Conservation (phyloP, 2,329 filamentous ascomycete species). For the Pyricularia pennisetigena region DNA sequence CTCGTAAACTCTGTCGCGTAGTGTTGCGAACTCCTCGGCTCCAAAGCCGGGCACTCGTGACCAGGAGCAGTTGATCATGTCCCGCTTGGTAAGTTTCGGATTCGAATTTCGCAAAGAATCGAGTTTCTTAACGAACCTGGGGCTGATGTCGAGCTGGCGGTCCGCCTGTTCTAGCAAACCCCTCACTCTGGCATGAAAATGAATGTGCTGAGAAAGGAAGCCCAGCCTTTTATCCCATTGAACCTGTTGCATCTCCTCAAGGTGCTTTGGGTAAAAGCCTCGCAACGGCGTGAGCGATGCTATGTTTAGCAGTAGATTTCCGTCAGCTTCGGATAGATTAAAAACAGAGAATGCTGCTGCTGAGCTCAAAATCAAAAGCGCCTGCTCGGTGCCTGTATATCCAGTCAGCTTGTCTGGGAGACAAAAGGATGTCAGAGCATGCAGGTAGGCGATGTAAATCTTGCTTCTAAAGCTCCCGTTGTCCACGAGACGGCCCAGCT, state of each 20-base stretch:
- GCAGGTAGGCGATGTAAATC: conserved; percentile 39
- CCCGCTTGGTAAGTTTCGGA: neutral
- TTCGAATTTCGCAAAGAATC: neutral
- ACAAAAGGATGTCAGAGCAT: conserved; percentile 42
- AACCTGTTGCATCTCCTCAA: neutral
- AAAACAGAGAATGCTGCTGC: conserved; percentile 26
- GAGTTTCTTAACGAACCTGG: neutral
- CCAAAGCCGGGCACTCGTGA: neutral
- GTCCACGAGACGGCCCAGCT: conserved; percentile 38
- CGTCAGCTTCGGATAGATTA: conserved; percentile 20
- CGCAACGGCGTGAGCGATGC: conserved; percentile 17
- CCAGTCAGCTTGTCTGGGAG: conserved; percentile 37
- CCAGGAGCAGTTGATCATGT: neutral
- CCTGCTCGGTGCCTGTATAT: conserved; percentile 44
- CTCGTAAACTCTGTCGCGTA: neutral
- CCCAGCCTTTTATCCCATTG: neutral
- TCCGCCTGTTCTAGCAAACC: neutral
- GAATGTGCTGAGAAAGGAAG: neutral
- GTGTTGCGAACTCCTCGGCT: neutral
- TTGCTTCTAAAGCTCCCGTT: conserved; percentile 41
- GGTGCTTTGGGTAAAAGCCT: neutral
- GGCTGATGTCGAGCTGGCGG: neutral
- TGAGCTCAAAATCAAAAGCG: conserved; percentile 35
- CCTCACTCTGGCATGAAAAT: neutral
- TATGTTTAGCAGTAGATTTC: conserved; percentile 25